Evolutionary conservation across 495 filamentous ascomycete genomes (phyloP).

Genomic region (Astrothelium macrocarpum): DNA sequence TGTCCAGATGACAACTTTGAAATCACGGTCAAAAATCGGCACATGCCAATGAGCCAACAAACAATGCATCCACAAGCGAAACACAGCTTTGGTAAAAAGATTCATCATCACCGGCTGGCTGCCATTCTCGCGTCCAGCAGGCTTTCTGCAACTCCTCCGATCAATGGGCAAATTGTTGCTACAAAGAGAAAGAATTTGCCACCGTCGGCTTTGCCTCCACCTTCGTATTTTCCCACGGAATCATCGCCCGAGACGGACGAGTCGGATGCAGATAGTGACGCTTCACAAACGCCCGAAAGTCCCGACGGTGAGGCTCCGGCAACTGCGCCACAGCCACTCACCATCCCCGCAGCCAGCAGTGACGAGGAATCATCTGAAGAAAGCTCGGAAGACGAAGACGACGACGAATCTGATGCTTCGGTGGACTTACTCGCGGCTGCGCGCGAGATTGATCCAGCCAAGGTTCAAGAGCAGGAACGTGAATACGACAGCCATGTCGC

Average conservation of each 20-base stretch:
- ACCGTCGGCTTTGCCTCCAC: slow-evolving; percentile 26
- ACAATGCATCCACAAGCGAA: background rate
- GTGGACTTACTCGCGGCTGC: slow-evolving; percentile 31
- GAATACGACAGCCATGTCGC: slow-evolving; percentile 31
- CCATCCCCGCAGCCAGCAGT: slow-evolving; percentile 7
- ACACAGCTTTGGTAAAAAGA: slow-evolving; percentile 10
- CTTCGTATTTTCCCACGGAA: slow-evolving; percentile 20
- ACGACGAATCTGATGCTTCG: slow-evolving; percentile 16
- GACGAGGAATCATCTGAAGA: slow-evolving; percentile 11
- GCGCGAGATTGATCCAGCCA: slow-evolving; percentile 24
- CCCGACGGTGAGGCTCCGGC: slow-evolving; percentile 7
- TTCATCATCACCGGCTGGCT: background rate
- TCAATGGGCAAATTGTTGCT: slow-evolving; percentile 22
- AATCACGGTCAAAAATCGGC: slow-evolving; percentile 44
- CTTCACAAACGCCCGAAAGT: slow-evolving; percentile 6
- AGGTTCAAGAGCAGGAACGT: slow-evolving; percentile 22
- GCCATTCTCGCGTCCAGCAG: background rate
- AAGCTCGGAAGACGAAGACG: slow-evolving; percentile 9
- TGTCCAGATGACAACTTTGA: slow-evolving; percentile 59
- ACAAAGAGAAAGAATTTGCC: slow-evolving; percentile 21
- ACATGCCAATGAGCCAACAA: slow-evolving; percentile 19
- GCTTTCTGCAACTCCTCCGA: background rate
- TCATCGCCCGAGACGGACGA: slow-evolving; percentile 15
- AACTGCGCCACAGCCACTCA: slow-evolving; percentile 16
- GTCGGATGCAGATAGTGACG: slow-evolving; percentile 23